Evolutionary conservation across 2,329 filamentous ascomycete species (phyloP).

Genomic region (Ophiostoma ulmi): DNA sequence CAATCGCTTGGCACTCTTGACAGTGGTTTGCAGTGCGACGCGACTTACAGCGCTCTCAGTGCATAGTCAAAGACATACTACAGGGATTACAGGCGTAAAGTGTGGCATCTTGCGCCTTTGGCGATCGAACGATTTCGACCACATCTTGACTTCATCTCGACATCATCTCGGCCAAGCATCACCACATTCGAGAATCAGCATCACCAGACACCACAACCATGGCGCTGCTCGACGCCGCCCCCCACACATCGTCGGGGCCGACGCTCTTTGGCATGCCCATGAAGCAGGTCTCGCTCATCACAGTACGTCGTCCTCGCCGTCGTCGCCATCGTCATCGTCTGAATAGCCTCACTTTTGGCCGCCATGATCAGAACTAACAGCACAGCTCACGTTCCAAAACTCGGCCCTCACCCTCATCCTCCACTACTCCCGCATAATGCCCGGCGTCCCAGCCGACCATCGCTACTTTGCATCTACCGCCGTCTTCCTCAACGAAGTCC

Average conservation of each 20-base stretch:
- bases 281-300: slow-evolving; percentile 64
- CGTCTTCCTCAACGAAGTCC: slow-evolving; percentile 85
- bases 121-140: background rate
- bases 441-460: slow-evolving; percentile 65
- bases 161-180: background rate
- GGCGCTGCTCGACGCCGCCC: slow-evolving; percentile 40
- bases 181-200: background rate
- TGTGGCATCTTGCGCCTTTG: background rate
- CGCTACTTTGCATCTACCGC: slow-evolving; percentile 92
- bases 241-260: slow-evolving; percentile 39
- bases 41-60: background rate
- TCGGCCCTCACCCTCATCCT: slow-evolving; percentile 75
- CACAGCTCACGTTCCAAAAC: slow-evolving; percentile 72
- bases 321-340: background rate
- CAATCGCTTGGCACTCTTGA: background rate
- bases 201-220: slow-evolving; percentile 30
- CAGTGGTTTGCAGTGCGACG: slow-evolving; percentile 2
- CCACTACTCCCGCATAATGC: slow-evolving; percentile 94
- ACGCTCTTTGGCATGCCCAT: slow-evolving; percentile 56
- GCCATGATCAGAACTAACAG: slow-evolving; percentile 25
- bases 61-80: background rate
- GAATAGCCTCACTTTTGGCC: background rate
- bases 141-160: background rate
- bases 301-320: slow-evolving; percentile 41
- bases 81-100: background rate